Evolutionary conservation across 1,139 yeast species (phyloP), one percentile per base, ranked within the genome.

Genomic region (Saccharomycopsis crataegensis): DNA sequence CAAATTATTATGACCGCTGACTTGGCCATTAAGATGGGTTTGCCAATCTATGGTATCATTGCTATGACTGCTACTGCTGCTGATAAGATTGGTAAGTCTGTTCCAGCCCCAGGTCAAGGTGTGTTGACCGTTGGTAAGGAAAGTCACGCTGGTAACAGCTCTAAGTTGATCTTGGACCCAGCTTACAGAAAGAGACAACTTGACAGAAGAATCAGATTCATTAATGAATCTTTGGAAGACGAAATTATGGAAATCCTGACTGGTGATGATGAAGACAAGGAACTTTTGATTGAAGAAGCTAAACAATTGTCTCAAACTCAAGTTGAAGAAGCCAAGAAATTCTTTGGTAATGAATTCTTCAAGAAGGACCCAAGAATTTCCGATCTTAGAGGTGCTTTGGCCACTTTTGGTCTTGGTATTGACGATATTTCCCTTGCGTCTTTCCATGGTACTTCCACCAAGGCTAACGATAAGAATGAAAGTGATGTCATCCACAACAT

Each of bases 51-150:
- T 65, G 99, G 96, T 73, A 83, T 93, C 62, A 78, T 91, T 65
- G 99, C 96, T 55, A 74, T 91, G 80, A 80, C 96, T 59, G 91
- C 96, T 52, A 94, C 98, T 66, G 99, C 99, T 55, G 82, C 96
- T 59, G 99, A 93, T 72, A 93, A 91, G 83, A 93, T 91, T 71
- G 97, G 98, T 68, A 86, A 97, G 75, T 91, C 98, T 53, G 94
- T 93, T 63, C 99, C 99, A 62, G 99, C 99, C 68, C 99, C 99
- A 73, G 99, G 99, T 71, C 90, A 91, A 77, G 99, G 99, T 84
- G 86, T 93, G 64, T 80, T 93, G 77, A 93, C 99, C 60, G 88
- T 96, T 65, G 99, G 99, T 57, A 86, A 96, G 69, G 99, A 93
- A 75, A 82, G 85, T 67, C 91, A 84, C 64, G 90, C 91, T 63